Conservation (phyloP, 2,329 filamentous ascomycete genomes). For the Pseudogymnoascus sp. region DNA sequence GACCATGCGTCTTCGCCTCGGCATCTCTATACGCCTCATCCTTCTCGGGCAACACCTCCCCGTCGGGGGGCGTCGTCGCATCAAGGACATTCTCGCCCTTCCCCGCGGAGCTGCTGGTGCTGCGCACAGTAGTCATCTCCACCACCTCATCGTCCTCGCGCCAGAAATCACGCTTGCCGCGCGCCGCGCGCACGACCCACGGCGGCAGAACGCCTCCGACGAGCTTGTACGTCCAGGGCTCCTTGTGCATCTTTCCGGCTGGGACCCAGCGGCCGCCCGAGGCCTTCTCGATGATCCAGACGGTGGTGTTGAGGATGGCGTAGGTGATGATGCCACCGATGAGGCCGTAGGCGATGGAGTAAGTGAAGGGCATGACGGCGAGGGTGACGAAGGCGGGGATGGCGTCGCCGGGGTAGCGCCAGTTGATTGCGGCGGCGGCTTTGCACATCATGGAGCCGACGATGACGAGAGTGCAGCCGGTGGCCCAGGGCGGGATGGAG, state of each 20-base stretch:
- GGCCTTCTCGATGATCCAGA: slow-evolving; percentile 60
- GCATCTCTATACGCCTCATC: neutral
- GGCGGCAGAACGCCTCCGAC: slow-evolving; percentile 67
- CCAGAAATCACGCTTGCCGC: slow-evolving; percentile 72
- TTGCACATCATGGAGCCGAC: slow-evolving; percentile 84
- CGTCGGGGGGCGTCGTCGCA: neutral
- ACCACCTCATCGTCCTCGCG: slow-evolving; percentile 31
- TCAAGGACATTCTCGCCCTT: neutral
- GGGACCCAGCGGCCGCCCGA: slow-evolving; percentile 66
- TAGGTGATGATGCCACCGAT: slow-evolving; percentile 72
- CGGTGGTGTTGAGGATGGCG: slow-evolving; percentile 63
- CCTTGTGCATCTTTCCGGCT: slow-evolving; percentile 67
- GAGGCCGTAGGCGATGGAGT: slow-evolving; percentile 79
- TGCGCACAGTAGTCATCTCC: neutral
- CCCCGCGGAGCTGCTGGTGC: neutral
- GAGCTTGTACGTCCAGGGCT: slow-evolving; percentile 72
- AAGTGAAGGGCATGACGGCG: slow-evolving; percentile 81
- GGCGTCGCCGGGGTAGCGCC: slow-evolving; percentile 76
- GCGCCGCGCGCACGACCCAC: slow-evolving; percentile 58
- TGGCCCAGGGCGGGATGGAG: slow-evolving; percentile 83
- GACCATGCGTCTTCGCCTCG: neutral
- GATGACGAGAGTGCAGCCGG: slow-evolving; percentile 77
- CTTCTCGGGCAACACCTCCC: neutral
- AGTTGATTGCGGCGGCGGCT: slow-evolving; percentile 77
- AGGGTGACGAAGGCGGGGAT: slow-evolving; percentile 80